Evolutionary conservation across 345 rosid species (phyloP), one percentile per base, ranked within the genome.

Genomic region (Turnera subulata): DNA sequence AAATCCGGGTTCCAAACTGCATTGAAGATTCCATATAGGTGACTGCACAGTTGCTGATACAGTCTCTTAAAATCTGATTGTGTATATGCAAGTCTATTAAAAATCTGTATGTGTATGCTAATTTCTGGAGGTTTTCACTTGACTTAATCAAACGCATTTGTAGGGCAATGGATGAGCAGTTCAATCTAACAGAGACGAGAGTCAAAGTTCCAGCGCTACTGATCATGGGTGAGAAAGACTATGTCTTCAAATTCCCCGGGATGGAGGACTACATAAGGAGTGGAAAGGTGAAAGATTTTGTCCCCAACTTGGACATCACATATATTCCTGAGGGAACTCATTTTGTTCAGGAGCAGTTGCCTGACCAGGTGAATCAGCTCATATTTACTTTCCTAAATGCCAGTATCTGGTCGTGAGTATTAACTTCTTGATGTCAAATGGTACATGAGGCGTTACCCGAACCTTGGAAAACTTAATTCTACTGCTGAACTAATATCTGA

Each of bases 261-360:
- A 73, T 61, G 51, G 83, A 78, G 46, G 80, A 76, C 17, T 80
- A 67, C 58, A 63, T 82, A 61, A 65, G 54, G 72, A 62, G 65
- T 6, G 78, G 78, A 26, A 58, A 64, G 51, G 73, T 56, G 11
- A 82, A 78, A 18, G 58, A 78, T 11, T 57, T 65, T 66, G 83
- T 76, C 1, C 80, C 83, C 7, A 46, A 72, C 35, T 55, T 84
- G 69, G 87, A 82, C 60, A 62, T 78, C 14, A 50, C 62, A 10
- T 55, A 70, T 50, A 19, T 79, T 55, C 81, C 88, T n/a, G 77
- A 80, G 59, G 84, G 88, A 22, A 66, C 53, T 3, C 84, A 80
- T 74, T 83, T 78, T 60, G 78, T 78, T 33, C 88, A 78, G 35
- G 84, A 83, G 70, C 85, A 83, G 33, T 67, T 61, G 15, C 85